Evolutionary conservation across 1,139 yeast species (phyloP), one percentile per base, ranked within the genome.

Genomic region (Wickerhamomyces sp.): DNA sequence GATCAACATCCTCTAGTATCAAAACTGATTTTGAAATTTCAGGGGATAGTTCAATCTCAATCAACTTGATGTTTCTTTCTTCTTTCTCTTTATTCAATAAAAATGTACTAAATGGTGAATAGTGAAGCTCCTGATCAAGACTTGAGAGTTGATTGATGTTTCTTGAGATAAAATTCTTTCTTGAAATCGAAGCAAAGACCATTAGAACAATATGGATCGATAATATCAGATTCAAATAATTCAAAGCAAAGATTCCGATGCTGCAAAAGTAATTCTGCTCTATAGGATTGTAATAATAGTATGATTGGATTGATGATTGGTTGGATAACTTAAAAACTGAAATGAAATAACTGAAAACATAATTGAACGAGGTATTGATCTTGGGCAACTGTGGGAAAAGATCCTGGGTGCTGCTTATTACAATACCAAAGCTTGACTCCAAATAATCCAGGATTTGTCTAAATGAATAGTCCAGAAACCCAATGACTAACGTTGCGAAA

Each of bases 131-230:
- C n/a, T 40, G 36, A n/a, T 48, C 47, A n/a, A 42, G 42, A 29
- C 54, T 55, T 32, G 69, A 61, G 42, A 69, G 51, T 41, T 66
- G 69, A 42, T 69, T 71, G 31, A 69, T 54, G 39, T 60, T 63
- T 40, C 61, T 66, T 34, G 69, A 60, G 14, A 68, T 59, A 40
- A 68, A 55, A 9, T 61, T 56, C 32, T 59, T 59, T 29, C 62
- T 62, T 44, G 67, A 59, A 32, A 63, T 50, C 1, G 72, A 66
- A 26, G 69, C 62, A 34, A 70, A 60, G 27, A 70, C 67, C 40
- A 71, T 59, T n/a, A 66, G 60, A 7, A 72, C 65, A 41, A 72
- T 69, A 49, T 72, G 73, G 34, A 71, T 61, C 37, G 75, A 68
- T 39, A 72, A 59, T 7, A 68, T 58, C 48, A 69, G 58, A 52